These are phyloP conservation scores for Paxillus ammoniavirescens DNA, from an alignment of 768 basidiomycete genomes.

Conservation along the genomic window DNA sequence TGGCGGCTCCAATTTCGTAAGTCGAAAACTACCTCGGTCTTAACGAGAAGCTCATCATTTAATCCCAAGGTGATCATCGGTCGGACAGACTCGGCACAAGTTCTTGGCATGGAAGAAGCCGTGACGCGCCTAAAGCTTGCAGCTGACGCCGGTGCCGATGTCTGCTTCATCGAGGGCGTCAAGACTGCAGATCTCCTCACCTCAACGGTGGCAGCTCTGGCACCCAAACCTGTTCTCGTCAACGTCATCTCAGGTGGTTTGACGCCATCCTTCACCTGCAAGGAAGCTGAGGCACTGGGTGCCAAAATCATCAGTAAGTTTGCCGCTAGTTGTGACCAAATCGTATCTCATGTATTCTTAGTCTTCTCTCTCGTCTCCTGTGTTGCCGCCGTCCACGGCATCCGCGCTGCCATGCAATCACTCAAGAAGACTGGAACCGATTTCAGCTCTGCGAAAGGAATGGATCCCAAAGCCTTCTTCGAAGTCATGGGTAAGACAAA, in stretches of 20 bases:
- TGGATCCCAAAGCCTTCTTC: slow-evolving; percentile 80
- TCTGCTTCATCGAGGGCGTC: slow-evolving; percentile 81
- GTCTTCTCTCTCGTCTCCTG: slow-evolving; percentile 78
- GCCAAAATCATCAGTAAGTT: slow-evolving; percentile 76
- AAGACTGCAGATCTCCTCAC: slow-evolving; percentile 63
- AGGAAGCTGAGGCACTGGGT: slow-evolving; percentile 67
- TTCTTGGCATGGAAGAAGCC: slow-evolving; percentile 78
- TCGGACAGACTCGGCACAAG: slow-evolving; percentile 76
- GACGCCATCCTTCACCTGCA: slow-evolving; percentile 69
- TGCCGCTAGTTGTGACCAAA: not conserved
- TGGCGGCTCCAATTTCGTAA: slow-evolving; percentile 71
- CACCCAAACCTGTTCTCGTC: slow-evolving; percentile 75
- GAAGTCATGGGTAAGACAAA: slow-evolving; percentile 62
- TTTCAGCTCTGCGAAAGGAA: slow-evolving; percentile 55
- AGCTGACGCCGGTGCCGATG: slow-evolving; percentile 72
- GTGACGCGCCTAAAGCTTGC: slow-evolving; percentile 64
- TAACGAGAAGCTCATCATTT: not conserved
- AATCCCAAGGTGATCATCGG: slow-evolving; percentile 61
- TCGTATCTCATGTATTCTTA: slow-evolving; percentile 21
- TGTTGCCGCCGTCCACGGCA: slow-evolving; percentile 75
- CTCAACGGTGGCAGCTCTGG: slow-evolving; percentile 61
- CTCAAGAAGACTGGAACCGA: slow-evolving; percentile 80
- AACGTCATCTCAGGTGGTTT: slow-evolving; percentile 80
- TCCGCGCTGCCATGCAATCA: slow-evolving; percentile 73
- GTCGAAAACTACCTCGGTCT: slow-evolving; percentile 5